phyloP scores from a whole-genome alignment of 2,329 filamentous ascomycete genomes.

The Sporothrix pallida region DNA sequence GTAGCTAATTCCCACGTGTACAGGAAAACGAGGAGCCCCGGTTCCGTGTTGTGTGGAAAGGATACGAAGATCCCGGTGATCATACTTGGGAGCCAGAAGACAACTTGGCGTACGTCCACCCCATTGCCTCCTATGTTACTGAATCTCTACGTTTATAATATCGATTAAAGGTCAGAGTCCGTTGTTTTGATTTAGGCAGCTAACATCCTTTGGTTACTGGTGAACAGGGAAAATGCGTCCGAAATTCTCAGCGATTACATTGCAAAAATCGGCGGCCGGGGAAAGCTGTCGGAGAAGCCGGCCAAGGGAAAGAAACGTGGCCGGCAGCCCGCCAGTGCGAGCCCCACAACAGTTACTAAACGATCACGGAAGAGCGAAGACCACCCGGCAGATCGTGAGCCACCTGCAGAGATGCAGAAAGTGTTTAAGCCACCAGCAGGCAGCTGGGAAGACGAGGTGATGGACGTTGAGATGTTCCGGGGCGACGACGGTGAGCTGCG shows the following conservation, averaged over 20 bases:
- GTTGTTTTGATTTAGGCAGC: background rate
- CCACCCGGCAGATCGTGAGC: constrained; percentile 56
- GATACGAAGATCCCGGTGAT: constrained; percentile 72
- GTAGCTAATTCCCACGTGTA: background rate
- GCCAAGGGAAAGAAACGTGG: constrained; percentile 64
- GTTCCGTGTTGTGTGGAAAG: constrained; percentile 82
- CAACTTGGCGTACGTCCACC: constrained; percentile 61
- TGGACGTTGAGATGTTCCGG: constrained; percentile 73
- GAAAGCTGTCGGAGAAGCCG: constrained; percentile 58
- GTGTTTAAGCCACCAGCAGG: constrained; percentile 72
- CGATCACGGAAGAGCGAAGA: constrained; percentile 55
- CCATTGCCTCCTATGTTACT: too few species aligned
- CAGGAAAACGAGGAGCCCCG: constrained; percentile 54
- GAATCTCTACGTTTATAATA: too few species aligned
- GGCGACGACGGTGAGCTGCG: constrained; percentile 66
- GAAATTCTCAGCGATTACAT: constrained; percentile 71
- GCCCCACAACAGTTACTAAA: constrained; percentile 50
- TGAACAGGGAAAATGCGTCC: constrained; percentile 59
- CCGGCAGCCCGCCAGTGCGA: constrained; percentile 50
- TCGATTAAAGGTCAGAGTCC: too few species aligned
- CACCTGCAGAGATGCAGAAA: constrained; percentile 50
- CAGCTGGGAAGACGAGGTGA: constrained; percentile 77
- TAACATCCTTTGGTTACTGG: background rate
- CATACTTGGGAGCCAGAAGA: constrained; percentile 80
- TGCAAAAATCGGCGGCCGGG: constrained; percentile 65